phyloP scores from a whole-genome alignment of 208 protist genomes.

The Herpetomonas tarakana region DNA sequence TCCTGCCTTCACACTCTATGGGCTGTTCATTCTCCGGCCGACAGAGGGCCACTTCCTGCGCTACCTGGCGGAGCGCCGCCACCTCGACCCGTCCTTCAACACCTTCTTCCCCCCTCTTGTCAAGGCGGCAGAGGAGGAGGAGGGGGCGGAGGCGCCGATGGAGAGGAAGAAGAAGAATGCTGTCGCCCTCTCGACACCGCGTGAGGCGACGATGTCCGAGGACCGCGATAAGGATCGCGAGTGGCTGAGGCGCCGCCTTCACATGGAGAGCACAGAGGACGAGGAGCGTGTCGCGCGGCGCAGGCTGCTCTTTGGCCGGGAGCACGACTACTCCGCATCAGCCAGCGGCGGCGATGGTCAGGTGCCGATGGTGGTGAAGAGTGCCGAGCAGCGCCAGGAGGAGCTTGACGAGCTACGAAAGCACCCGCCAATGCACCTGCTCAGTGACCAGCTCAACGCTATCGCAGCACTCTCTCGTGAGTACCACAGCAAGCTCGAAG shows the following conservation, averaged over 20 bases:
- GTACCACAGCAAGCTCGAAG: constrained; percentile 1
- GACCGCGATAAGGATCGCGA: constrained; percentile 19
- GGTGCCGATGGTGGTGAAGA: constrained; percentile 22
- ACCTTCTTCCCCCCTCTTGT: constrained; percentile 42
- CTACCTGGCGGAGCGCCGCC: constrained; percentile 67
- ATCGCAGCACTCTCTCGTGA: constrained; percentile 21
- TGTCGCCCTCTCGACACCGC: neutral
- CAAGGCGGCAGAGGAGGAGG: neutral
- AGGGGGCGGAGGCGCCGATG: neutral
- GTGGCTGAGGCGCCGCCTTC: constrained; percentile 24
- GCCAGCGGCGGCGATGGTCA: constrained; percentile 33
- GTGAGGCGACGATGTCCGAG: neutral
- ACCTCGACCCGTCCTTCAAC: constrained; percentile 60
- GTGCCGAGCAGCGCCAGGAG: constrained; percentile 16
- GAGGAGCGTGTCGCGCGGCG: constrained; percentile 36
- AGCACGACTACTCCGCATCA: constrained; percentile 19
- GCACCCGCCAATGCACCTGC: constrained; percentile 54
- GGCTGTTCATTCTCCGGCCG: constrained; percentile 58
- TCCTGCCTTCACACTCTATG: constrained; percentile 47
- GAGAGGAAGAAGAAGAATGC: neutral
- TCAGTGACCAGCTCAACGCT: constrained; percentile 42
- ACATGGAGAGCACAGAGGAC: constrained; percentile 27
- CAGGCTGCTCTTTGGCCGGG: constrained; percentile 53
- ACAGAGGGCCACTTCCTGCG: constrained; percentile 77
- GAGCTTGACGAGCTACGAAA: constrained; percentile 25